Percentiles rank a stretch among this genome's conserved stretches.
Conservation (phyloP, 805 yeast genomes). For the Hanseniaspora singularis region DNA sequence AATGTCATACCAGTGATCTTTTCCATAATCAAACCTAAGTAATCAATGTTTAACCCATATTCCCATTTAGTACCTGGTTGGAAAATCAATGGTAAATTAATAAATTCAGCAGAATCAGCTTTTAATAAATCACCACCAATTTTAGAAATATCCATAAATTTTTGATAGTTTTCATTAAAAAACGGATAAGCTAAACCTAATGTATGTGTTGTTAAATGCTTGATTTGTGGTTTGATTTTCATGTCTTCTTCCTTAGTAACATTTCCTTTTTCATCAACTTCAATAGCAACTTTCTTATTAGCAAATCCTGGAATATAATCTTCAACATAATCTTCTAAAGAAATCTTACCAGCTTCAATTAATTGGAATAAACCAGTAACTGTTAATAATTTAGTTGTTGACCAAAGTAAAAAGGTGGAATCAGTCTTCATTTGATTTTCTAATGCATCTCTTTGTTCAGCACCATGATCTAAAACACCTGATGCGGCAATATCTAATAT, state of each 20-base stretch:
- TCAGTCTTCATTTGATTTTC: constrained; percentile 18
- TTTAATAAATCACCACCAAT: constrained; percentile 17
- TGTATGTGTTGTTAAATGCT: constrained; percentile 30
- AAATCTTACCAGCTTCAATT: constrained; percentile 26
- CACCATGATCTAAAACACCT: constrained; percentile 17
- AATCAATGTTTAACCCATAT: constrained; percentile 29
- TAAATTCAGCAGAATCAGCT: constrained; percentile 19
- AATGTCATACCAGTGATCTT: constrained; percentile 22
- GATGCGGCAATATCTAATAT: constrained; percentile 18
- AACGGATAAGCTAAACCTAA: constrained; percentile 30
- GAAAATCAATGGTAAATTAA: constrained; percentile 21
- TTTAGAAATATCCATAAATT: constrained; percentile 17
- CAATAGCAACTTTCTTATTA: constrained; percentile 20
- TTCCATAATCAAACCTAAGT: constrained; percentile 28
- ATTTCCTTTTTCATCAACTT: constrained; percentile 20
- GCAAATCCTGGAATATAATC: constrained; percentile 25
- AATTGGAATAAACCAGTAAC: constrained; percentile 27
- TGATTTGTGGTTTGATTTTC: constrained; percentile 24
- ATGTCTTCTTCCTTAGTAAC: constrained; percentile 21
- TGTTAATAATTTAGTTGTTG: constrained; percentile 29
- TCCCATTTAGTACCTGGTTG: constrained; percentile 31
- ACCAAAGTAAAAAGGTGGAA: constrained; percentile 24
- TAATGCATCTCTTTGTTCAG: constrained; percentile 3
- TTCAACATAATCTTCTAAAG: constrained; percentile 26
- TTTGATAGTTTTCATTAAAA: constrained; percentile 21